Base-by-base conservation (phyloP, 75 land plant genomes). In the Picea glauca region DNA sequence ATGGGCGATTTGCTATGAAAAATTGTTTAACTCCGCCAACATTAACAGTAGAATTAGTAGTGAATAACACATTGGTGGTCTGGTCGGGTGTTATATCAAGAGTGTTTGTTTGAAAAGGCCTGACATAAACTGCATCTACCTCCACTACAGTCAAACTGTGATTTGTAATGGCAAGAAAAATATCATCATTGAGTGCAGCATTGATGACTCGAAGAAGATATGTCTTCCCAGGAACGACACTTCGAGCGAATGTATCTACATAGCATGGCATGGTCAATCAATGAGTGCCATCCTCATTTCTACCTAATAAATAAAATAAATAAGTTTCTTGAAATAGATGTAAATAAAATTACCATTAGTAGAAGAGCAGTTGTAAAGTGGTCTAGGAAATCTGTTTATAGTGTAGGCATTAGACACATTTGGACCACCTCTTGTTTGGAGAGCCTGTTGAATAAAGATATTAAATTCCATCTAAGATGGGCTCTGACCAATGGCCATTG, bases 181-280 rank as follows among this genome's bases (percentile, higher is more conserved):
- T 84, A 74, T 89, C 93, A 30, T 84, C 83, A 58, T 89, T 87
- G 80, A 91, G 80, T 58, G 89, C 89, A 70, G 82, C 91, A 70
- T 87, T 89, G 80, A 88, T 80, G 20, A 91, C 62, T 0, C 91
- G 81, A 40, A 91, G 91, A 20, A 91, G 82, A 62, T 91, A 91
- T 15, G 83, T 79, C 72, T 87, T 85, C 2, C 85, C 84, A 0
- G 84, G 84, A 43, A 76, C 66, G 78, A 91, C 85, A 38, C 82
- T 89, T 17, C 86, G 83, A 70, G 60, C 80, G 8, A 83, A 83
- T 13, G 86, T 83, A 60, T 89, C 91, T 91, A 80, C 75, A 81
- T 50, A 9, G 11, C 12, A 50, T 9, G 11, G 5, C 56, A 8
- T 9, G 11, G 56, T 50, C 9, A 50, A 12, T 50, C 2, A 50